Percentiles rank a stretch among this genome's conserved stretches.
phyloP scores from a whole-genome alignment of 208 protist genomes.

The Vickermania ingenoplastis region DNA sequence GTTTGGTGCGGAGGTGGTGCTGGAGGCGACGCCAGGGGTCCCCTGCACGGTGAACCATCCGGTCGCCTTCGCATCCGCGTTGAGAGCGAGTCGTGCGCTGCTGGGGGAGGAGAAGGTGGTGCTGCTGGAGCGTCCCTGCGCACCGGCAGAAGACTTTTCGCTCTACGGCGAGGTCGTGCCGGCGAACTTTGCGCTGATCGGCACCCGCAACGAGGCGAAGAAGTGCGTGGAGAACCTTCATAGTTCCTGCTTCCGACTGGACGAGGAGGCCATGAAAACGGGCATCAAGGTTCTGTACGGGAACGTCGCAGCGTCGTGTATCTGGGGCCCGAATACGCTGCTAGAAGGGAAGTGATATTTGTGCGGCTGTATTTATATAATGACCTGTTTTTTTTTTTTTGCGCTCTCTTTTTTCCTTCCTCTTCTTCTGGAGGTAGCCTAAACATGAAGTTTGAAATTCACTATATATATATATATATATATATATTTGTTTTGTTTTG shows the following conservation, averaged over 20 bases:
- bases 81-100: neutral
- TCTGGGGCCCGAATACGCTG: no score
- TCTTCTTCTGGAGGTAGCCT: constrained; percentile 1
- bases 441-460: neutral
- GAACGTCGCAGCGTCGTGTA: constrained; percentile 31
- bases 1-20: constrained; percentile 11
- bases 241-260: constrained; percentile 35
- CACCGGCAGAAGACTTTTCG: constrained; percentile 39
- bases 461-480: neutral
- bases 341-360: no score
- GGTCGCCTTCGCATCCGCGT: constrained; percentile 20
- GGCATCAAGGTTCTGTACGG: constrained; percentile 46
- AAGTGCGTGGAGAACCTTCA: constrained; percentile 26
- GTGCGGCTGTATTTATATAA: no score
- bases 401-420: neutral
- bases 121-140: constrained; percentile 13
- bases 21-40: constrained; percentile 27
- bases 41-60: constrained; percentile 36
- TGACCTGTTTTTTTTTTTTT: neutral
- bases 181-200: constrained; percentile 35
- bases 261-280: constrained; percentile 36
- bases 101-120: constrained; percentile 19
- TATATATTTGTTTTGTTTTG: neutral
- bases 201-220: constrained; percentile 21
- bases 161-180: constrained; percentile 23